These are phyloP conservation scores for Crithidia brevicula DNA, from an alignment of 208 protist species.

Conservation along the genomic window DNA sequence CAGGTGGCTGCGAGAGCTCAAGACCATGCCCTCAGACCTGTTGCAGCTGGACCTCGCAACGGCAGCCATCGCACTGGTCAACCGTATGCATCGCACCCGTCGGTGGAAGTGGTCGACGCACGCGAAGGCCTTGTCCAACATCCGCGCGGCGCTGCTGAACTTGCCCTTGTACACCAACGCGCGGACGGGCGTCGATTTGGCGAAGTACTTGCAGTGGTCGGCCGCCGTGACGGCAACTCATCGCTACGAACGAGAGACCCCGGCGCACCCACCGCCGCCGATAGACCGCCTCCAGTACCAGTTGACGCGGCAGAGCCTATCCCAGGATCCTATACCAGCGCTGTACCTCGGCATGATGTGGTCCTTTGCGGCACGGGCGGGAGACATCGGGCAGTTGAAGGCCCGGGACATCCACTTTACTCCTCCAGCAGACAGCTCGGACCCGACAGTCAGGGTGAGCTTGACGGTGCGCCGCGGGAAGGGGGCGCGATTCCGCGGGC, in stretches of 20 bases:
- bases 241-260: not conserved
- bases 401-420: not conserved
- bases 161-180: not conserved
- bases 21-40: slow-evolving; percentile 5
- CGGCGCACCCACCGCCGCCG: not conserved
- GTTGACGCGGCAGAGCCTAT: not conserved
- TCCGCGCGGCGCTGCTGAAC: not conserved
- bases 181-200: not conserved
- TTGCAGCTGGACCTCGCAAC: not conserved
- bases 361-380: not conserved
- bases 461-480: not conserved
- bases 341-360: not conserved
- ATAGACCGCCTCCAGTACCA: not conserved
- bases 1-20: not conserved
- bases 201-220: not conserved
- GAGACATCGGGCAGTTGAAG: not conserved
- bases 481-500: not conserved
- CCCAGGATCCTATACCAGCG: not conserved
- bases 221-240: not conserved
- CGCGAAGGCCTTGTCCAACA: slow-evolving; percentile 3
- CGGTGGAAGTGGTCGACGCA: slow-evolving; percentile 7
- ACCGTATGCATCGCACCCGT: not conserved
- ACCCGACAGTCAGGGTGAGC: not conserved
- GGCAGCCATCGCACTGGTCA: not conserved
- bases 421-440: not conserved